Base-by-base conservation (phyloP, 2,329 filamentous ascomycete genomes). In the Pseudophaeomoniella oleicola region DNA sequence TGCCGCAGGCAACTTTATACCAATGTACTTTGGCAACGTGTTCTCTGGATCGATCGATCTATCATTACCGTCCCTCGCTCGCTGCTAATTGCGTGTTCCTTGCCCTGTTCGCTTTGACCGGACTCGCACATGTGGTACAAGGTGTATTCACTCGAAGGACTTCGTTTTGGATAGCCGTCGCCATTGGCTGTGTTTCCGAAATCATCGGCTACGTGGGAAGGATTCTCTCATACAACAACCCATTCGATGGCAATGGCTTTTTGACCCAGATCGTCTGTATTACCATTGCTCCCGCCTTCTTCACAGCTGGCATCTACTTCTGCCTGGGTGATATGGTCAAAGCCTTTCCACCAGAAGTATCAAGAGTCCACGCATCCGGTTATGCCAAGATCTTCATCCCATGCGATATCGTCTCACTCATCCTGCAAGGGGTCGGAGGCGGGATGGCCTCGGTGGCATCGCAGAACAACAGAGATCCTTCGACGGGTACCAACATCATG, bases 211-310 rank as follows among this genome's bases (percentile, higher is more conserved):
- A 27, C 22, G 22, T 27, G 9, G 22, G 22, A 27, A 27, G 22
- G n/a, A n/a, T 27, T 27, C 22, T 27, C 9, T 27, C 22, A 27
- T 27, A n/a, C 9, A 6, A 27, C 6, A 27, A 27, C n/a, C 22
- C 22, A 27, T 27, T 27, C n/a, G 22, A 6, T 27, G 6, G 9
- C 6, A n/a, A 9, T n/a, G 22, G 22, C 6, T 27, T 27, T n/a
- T n/a, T 27, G 22, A 27, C 22, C 18, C 36, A 42, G n/a, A 30
- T 50, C 19, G 40, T 71, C 48, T 72, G 67, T 44, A 60, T 82
- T 39, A 80, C 75, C 3, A 67, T 80, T 40, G 75, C 63, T 0
- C 76, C 78, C 0, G 75, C 75, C 1, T 80, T 79, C 49, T 62
- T 79, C 50, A 67, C 72, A 5, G 76, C 72, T 1, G 71, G 66